Base-by-base conservation (phyloP, 176 grass and related monocot species). In the Luzula sylvatica region DNA sequence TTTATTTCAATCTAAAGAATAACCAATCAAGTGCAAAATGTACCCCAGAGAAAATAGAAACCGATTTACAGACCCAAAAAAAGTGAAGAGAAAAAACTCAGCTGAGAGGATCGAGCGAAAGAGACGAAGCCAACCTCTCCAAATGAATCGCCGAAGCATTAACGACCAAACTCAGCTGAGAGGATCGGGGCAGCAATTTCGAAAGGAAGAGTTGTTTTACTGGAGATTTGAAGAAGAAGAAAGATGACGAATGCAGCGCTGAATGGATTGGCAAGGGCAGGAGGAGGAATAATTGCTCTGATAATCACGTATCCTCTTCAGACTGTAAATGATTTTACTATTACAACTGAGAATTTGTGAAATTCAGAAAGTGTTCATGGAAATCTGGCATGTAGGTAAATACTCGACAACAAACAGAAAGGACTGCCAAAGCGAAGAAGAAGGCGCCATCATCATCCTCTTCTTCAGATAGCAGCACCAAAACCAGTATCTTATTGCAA, bases 291-390 rank as follows among this genome's bases (percentile, higher is more conserved):
- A 45, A 80, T 90, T 65, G 81, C 85, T 39, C 92, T 90, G 68
- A 98, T 90, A 54, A 98, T 98, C 23, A 98, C 92, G 32, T 98
- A 98, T 29, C 92, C 92, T 21, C 65, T 96, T 8, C 92, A 82
- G 56, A 89, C 85, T 1, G 85, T 98, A 66, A 74, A n/a, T n/a
- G n/a, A n/a, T n/a, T n/a, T 23, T 38, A 20, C 15, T 26, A 15
- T 25, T 44, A 60, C 38, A 35, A 35, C 9, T 35, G n/a, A n/a
- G n/a, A 35, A 35, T 9, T 43, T 41, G 14, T 58, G 18, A 1
- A 15, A 42, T 11, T 38, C 20, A 39, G 7, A 14, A n/a, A 15
- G 8, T 41, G 18, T 59, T 59, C 15, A 42, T n/a, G 23, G 12
- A 60, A 38, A 43, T 40, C 23, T 19, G 56, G 18, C 5, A 15